phyloP scores from a whole-genome alignment of 2,329 filamentous ascomycete species.

The Pestalotiopsis sp. region DNA sequence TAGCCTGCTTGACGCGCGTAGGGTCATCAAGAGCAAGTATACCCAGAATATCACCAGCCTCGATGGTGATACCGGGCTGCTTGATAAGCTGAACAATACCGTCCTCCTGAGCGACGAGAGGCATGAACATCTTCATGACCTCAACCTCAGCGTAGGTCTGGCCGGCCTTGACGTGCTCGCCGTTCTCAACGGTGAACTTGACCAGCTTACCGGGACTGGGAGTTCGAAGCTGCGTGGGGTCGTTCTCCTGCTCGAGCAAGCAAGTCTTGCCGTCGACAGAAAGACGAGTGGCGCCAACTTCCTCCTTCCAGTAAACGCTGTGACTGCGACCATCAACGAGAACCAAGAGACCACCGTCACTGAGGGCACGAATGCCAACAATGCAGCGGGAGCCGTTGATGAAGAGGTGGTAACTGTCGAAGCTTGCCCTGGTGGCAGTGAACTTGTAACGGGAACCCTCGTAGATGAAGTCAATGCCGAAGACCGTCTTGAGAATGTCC shows the following conservation, averaged over 20 bases:
- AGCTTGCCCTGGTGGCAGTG: conserved; percentile 88
- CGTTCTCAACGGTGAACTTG: conserved; percentile 96
- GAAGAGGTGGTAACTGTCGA: conserved; percentile 96
- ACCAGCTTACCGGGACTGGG: conserved; percentile 97
- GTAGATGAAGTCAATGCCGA: conserved; percentile 98
- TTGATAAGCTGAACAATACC: conserved; percentile 98
- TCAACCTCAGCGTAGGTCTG: conserved; percentile 96
- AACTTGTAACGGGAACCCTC: conserved; percentile 97
- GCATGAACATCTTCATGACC: conserved; percentile 99
- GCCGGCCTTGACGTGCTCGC: conserved; percentile 87
- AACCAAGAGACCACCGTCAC: conserved; percentile 90
- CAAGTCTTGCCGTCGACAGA: conserved; percentile 99
- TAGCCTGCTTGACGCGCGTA: conserved; percentile 92
- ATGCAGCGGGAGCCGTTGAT: conserved; percentile 98
- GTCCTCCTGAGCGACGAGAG: conserved; percentile 90
- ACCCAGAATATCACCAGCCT: conserved; percentile 97
- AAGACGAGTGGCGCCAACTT: conserved; percentile 91
- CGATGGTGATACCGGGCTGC: conserved; percentile 95
- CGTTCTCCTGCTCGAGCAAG: conserved; percentile 96
- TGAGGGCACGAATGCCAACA: conserved; percentile 88
- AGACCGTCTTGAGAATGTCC: conserved; percentile 96
- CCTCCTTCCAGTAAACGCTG: conserved; percentile 99
- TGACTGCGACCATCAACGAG: conserved; percentile 91
- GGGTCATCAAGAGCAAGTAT: conserved; percentile 95
- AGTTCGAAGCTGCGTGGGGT: conserved; percentile 93